Percentiles rank a stretch among this genome's conserved stretches.
Evolutionary conservation across 2,329 filamentous ascomycete species (phyloP).

Genomic region (Xylariaceae sp.): DNA sequence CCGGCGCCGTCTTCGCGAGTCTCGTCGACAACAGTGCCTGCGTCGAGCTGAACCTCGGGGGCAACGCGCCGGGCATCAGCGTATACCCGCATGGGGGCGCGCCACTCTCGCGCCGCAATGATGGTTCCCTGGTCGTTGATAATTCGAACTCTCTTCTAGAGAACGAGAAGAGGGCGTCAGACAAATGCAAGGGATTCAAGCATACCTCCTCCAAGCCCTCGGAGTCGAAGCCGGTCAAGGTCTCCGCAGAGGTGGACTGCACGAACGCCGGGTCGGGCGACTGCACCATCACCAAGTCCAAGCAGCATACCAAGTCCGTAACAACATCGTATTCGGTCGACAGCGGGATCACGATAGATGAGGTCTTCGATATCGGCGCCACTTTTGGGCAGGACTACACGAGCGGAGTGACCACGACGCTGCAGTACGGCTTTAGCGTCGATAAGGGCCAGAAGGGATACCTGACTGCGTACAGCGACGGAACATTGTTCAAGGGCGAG

Average conservation of each 20-base stretch:
- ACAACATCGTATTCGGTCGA: background rate
- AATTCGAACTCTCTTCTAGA: too few relatives aligned
- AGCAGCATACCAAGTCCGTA: background rate
- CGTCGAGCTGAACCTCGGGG: background rate
- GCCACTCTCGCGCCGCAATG: background rate
- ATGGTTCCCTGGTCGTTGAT: too few relatives aligned
- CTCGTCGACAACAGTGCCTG: background rate
- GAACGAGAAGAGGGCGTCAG: background rate
- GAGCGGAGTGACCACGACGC: background rate
- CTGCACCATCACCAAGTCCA: background rate
- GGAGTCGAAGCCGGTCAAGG: background rate
- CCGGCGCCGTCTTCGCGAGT: background rate
- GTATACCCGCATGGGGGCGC: background rate
- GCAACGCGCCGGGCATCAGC: background rate
- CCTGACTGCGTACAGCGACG: background rate
- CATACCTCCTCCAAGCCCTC: background rate
- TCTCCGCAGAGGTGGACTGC: background rate
- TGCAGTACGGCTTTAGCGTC: background rate
- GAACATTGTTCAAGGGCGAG: background rate
- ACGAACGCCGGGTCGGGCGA: background rate
- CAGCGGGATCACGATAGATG: background rate
- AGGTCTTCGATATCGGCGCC: background rate
- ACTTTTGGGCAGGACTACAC: background rate
- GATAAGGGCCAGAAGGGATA: background rate
- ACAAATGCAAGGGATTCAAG: background rate